Percentiles rank a stretch among this genome's conserved stretches.
Evolutionary conservation across 768 basidiomycete genomes (phyloP).

Genomic region (Lentinula sp.): DNA sequence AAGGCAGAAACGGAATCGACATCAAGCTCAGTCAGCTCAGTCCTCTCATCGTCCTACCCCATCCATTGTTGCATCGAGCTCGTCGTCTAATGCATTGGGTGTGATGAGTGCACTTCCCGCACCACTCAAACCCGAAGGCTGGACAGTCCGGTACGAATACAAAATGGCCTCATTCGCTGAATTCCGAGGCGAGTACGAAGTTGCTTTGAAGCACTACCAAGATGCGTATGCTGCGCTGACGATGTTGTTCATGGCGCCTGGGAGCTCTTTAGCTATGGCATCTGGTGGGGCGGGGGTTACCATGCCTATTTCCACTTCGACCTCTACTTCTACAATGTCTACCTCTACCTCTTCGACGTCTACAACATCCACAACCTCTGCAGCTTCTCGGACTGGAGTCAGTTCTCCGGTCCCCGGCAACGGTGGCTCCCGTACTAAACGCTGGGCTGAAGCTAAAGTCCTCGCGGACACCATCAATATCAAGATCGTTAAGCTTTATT

Average conservation of each 20-base stretch:
- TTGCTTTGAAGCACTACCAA: slow-evolving; percentile 74
- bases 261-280: slow-evolving; percentile 84
- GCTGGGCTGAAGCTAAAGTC: slow-evolving; percentile 98
- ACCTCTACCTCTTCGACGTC: no score
- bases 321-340: background rate
- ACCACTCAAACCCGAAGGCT: slow-evolving; percentile 71
- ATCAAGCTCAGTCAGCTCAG: slow-evolving; percentile 45
- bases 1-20: slow-evolving; percentile 79
- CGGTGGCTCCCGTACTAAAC: slow-evolving; percentile 35
- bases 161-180: slow-evolving; percentile 98
- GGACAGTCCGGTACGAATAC: slow-evolving; percentile 96
- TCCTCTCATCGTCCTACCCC: background rate
- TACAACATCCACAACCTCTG: no score
- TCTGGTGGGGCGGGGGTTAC: slow-evolving; percentile 78
- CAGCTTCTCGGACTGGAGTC: no score
- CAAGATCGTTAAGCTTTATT: slow-evolving; percentile 88
- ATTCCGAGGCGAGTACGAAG: slow-evolving; percentile 87
- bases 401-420: background rate
- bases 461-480: slow-evolving; percentile 90
- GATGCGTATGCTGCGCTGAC: slow-evolving; percentile 11
- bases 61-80: background rate
- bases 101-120: background rate
- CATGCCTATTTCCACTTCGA: slow-evolving; percentile 56
- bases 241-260: slow-evolving; percentile 9
- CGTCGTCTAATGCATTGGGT: background rate